Evolutionary conservation across 225 moss, liverwort and hornwort genomes (phyloP).

Genomic region (Takakia lepidozioides): DNA sequence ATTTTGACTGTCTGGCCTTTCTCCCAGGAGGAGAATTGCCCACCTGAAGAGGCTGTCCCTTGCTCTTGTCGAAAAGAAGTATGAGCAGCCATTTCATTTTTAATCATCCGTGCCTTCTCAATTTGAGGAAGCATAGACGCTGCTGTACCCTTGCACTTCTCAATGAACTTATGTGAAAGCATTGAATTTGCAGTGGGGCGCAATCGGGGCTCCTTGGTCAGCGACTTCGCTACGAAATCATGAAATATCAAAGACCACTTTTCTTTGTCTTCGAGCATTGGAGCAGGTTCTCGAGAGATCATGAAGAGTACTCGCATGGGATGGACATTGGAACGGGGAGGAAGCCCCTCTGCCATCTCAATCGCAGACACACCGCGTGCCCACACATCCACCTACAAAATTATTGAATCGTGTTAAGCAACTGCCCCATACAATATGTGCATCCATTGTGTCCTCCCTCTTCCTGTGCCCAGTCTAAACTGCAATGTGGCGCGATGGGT

Average conservation of each 20-base stretch:
- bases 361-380: slow-evolving; percentile 97
- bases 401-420: not conserved
- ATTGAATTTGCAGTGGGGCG: slow-evolving; percentile 83
- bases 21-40: slow-evolving; percentile 89
- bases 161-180: slow-evolving; percentile 92
- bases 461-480: not conserved
- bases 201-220: slow-evolving; percentile 89
- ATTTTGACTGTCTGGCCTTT: slow-evolving; percentile 97
- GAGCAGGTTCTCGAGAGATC: slow-evolving; percentile 98
- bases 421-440: not conserved
- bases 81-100: slow-evolving; percentile 80
- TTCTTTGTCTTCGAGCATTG: slow-evolving; percentile 99
- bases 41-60: slow-evolving; percentile 78
- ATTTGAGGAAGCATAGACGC: slow-evolving; percentile 93
- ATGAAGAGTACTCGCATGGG: slow-evolving; percentile 99
- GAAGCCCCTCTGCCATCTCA: slow-evolving; percentile 99
- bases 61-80: slow-evolving; percentile 74
- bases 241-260: slow-evolving; percentile 93
- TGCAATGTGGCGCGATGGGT: too few species aligned
- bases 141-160: slow-evolving; percentile 90
- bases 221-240: slow-evolving; percentile 93
- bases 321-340: slow-evolving; percentile 95
- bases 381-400: slow-evolving; percentile 95
- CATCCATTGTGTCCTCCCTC: not conserved
- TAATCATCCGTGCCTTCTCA: slow-evolving; percentile 69